Conservation (phyloP, 805 yeast genomes). For the Starmerella bombi region DNA sequence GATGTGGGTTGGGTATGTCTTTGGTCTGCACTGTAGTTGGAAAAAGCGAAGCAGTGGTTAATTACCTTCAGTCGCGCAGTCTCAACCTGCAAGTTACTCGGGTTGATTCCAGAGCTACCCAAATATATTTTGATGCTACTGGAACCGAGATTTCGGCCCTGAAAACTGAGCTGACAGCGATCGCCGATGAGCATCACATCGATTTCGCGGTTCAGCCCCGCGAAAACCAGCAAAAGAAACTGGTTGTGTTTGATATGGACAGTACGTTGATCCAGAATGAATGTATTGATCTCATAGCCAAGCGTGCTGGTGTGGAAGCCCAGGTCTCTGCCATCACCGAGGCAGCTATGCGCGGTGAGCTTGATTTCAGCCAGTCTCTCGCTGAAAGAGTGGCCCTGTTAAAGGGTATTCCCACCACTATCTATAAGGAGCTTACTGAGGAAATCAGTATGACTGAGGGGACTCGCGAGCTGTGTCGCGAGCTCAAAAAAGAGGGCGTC, state of each 20-base stretch:
- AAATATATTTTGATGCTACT: not conserved
- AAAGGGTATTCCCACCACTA: slow-evolving; percentile 59
- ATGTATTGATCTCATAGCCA: slow-evolving; percentile 91
- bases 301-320: slow-evolving; percentile 78
- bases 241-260: slow-evolving; percentile 94
- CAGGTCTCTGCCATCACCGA: slow-evolving; percentile 82
- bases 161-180: not conserved
- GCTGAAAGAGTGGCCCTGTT: slow-evolving; percentile 62
- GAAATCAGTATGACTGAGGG: slow-evolving; percentile 75
- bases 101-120: not conserved
- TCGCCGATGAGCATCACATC: not conserved
- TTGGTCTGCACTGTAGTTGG: slow-evolving; percentile 3
- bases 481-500: slow-evolving; percentile 47
- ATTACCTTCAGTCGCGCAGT: not conserved
- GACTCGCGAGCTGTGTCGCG: slow-evolving; percentile 54
- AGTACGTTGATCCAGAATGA: slow-evolving; percentile 92
- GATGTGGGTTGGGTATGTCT: too few relatives aligned
- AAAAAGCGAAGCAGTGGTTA: not conserved
- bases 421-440: slow-evolving; percentile 67
- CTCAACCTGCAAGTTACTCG: not conserved
- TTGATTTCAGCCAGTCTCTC: slow-evolving; percentile 77
- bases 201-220: slow-evolving; percentile 33
- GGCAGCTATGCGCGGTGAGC: slow-evolving; percentile 92
- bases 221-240: slow-evolving; percentile 32
- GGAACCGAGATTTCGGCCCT: not conserved